Percentiles rank a stretch among this genome's conserved stretches.
phyloP scores from a whole-genome alignment of 2,329 filamentous ascomycete species.

The Microsporum canis region DNA sequence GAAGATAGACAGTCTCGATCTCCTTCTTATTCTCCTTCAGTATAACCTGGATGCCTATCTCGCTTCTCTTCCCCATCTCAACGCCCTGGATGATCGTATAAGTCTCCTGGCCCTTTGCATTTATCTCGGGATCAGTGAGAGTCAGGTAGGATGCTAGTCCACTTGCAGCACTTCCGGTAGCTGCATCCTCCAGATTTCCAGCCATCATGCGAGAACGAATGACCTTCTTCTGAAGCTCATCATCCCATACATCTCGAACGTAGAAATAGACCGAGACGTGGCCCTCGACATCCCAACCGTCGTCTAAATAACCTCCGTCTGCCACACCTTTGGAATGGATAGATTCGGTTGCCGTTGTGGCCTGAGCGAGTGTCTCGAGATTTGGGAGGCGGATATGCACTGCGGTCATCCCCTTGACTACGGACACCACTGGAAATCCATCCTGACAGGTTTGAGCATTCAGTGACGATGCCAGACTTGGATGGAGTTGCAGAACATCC shows the following conservation, averaged over 20 bases:
- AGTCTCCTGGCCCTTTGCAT: slow-evolving; percentile 7
- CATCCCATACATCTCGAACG: slow-evolving; percentile 16
- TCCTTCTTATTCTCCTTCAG: slow-evolving; percentile 23
- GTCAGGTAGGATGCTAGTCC: slow-evolving; percentile 36
- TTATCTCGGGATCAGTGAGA: slow-evolving; percentile 24
- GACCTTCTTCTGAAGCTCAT: slow-evolving; percentile 16
- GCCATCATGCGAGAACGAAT: slow-evolving; percentile 24
- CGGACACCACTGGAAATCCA: slow-evolving; percentile 44
- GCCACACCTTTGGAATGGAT: slow-evolving; percentile 14
- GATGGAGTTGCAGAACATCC: slow-evolving; percentile 18
- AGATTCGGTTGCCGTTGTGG: slow-evolving; percentile 19
- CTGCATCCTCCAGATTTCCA: slow-evolving; percentile 36
- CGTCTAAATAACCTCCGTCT: slow-evolving; percentile 15
- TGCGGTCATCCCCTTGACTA: slow-evolving; percentile 60
- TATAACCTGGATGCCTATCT: slow-evolving; percentile 37
- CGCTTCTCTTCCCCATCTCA: slow-evolving; percentile 42
- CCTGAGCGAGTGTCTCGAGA: slow-evolving; percentile 45
- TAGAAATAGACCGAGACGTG: slow-evolving; percentile 24
- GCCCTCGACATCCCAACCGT: slow-evolving; percentile 19
- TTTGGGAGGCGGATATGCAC: slow-evolving; percentile 39
- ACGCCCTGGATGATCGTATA: slow-evolving; percentile 37
- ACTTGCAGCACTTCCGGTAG: slow-evolving; percentile 41
- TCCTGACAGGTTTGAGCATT: slow-evolving; percentile 15
- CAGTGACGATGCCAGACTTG: slow-evolving; percentile 15
- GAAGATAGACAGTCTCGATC: slow-evolving; percentile 12